phyloP scores from a whole-genome alignment of 1,139 yeast genomes.

The Saccharomyces hybrid region DNA sequence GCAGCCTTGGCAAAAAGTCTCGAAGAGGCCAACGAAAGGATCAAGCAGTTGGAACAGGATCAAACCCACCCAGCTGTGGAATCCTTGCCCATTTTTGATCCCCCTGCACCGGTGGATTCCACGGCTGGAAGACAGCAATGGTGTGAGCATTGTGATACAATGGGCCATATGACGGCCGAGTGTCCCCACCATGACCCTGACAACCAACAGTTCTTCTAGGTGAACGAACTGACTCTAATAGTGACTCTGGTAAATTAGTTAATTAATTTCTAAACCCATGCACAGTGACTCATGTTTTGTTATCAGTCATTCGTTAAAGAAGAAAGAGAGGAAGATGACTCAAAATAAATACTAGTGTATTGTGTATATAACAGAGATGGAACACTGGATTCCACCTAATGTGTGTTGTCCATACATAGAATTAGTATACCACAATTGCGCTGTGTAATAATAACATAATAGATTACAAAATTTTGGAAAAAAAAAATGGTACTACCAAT shows the following conservation, averaged over 20 bases:
- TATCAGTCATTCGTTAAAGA: not conserved
- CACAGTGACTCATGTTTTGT: not conserved
- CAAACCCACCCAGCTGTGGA: constrained; percentile 25
- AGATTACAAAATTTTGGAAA: not conserved
- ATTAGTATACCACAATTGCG: not conserved
- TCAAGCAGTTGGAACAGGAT: constrained; percentile 9
- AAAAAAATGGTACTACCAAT: constrained; percentile 25
- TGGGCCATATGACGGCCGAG: constrained; percentile 78
- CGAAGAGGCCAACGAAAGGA: constrained; percentile 7
- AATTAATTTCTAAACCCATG: constrained; percentile 1
- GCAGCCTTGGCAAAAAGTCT: constrained; percentile 8
- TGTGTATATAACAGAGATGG: not conserved
- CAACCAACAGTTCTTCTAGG: constrained; percentile 1
- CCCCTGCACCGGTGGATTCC: constrained; percentile 50
- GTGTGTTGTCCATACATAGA: not conserved
- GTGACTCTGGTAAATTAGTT: constrained; percentile 1
- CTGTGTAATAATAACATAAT: not conserved
- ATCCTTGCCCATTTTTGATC: constrained; percentile 48
- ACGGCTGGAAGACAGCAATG: constrained; percentile 69
- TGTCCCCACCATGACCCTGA: constrained; percentile 54
- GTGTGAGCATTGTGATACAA: constrained; percentile 90
- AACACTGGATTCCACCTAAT: not conserved
- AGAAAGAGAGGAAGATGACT: not conserved
- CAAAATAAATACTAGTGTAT: not conserved
- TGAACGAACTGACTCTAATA: not conserved